Conservation (phyloP, 495 filamentous ascomycete species). For the Aspergillus biplanus region DNA sequence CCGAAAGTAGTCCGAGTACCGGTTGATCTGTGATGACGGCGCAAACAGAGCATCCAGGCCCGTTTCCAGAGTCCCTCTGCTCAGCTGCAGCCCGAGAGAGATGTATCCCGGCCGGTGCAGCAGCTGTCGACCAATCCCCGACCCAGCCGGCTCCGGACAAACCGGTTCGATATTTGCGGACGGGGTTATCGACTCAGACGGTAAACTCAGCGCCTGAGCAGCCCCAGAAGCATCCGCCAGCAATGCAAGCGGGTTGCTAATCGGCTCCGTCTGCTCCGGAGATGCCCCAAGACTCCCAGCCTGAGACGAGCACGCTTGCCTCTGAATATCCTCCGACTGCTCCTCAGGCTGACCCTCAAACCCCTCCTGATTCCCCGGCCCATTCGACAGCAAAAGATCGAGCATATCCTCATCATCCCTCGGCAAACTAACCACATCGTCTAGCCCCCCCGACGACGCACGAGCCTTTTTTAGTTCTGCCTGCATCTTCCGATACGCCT, state of each 20-base stretch:
- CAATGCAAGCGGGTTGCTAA: constrained; percentile 33
- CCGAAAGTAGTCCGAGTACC: constrained; percentile 29
- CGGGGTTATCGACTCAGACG: not conserved
- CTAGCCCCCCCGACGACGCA: not conserved
- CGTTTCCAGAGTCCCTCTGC: constrained; percentile 19
- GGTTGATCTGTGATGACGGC: not conserved
- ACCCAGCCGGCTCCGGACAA: not conserved
- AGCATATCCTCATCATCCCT: not conserved
- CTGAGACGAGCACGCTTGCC: too few species aligned
- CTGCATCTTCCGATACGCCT: constrained; percentile 31
- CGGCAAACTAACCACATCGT: not conserved
- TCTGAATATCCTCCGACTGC: too few species aligned
- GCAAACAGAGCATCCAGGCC: constrained; percentile 24
- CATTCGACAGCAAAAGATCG: not conserved
- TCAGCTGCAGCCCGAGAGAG: constrained; percentile 29
- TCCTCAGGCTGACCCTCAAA: too few species aligned
- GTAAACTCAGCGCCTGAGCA: constrained; percentile 9
- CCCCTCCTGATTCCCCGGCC: too few species aligned
- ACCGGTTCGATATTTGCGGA: not conserved
- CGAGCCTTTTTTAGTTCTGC: constrained; percentile 26
- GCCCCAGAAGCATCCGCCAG: constrained; percentile 31
- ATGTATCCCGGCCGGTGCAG: constrained; percentile 26
- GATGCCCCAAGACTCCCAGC: too few species aligned
- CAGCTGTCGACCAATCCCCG: not conserved
- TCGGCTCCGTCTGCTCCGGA: constrained; percentile 17